Percentiles rank a stretch among this genome's conserved stretches.
Evolutionary conservation across 2,329 filamentous ascomycete species (phyloP).

Genomic region (Ophiostoma piceae): DNA sequence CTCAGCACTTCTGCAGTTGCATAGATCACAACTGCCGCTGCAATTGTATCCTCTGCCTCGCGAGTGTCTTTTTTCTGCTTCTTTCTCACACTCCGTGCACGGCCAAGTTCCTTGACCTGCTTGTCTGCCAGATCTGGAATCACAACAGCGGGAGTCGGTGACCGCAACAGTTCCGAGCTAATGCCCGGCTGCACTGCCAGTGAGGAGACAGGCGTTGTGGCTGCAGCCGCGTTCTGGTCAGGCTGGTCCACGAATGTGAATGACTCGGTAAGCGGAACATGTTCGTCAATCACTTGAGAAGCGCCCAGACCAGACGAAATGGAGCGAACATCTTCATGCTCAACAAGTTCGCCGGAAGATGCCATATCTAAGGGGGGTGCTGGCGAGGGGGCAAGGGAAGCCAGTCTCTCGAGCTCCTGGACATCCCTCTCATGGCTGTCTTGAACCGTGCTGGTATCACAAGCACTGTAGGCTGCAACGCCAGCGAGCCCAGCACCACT

Average conservation of each 20-base stretch:
- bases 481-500: constrained; percentile 22
- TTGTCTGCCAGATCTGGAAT: constrained; percentile 41
- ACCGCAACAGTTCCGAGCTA: constrained; percentile 34
- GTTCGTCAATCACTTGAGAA: constrained; percentile 20
- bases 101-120: constrained; percentile 38
- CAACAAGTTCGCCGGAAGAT: constrained; percentile 21
- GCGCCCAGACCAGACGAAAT: constrained; percentile 20
- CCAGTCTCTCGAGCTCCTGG: constrained; percentile 21
- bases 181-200: constrained; percentile 28
- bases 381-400: constrained; percentile 18
- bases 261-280: constrained; percentile 17
- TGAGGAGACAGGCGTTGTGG: constrained; percentile 15
- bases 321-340: constrained; percentile 21
- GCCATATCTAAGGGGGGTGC: constrained; percentile 15
- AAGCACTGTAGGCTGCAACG: background rate
- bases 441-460: background rate
- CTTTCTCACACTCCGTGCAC: constrained; percentile 42
- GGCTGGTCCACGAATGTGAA: constrained; percentile 18
- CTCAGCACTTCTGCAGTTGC: constrained; percentile 47
- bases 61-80: constrained; percentile 43
- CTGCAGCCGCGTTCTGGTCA: constrained; percentile 19
- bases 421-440: constrained; percentile 17
- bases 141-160: constrained; percentile 45
- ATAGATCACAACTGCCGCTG: constrained; percentile 51
- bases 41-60: constrained; percentile 48